Percentiles rank a stretch among this genome's conserved stretches.
Evolutionary conservation across 306 rosid genomes (phyloP).

Genomic region (Crataegus laevigata): DNA sequence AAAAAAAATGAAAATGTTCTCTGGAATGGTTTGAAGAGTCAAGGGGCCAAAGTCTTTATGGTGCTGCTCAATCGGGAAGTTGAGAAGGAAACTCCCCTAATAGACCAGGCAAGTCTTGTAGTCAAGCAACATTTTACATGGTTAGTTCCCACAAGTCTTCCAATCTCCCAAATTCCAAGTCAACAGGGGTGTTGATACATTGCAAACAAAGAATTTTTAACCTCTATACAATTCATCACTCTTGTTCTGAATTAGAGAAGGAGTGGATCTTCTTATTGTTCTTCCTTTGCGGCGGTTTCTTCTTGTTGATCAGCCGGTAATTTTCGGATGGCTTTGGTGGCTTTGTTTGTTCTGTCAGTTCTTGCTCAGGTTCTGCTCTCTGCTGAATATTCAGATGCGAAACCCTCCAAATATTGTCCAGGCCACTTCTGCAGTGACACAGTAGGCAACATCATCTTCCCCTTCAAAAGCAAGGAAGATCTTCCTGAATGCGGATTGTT

Average conservation of each 20-base stretch:
- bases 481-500: background rate
- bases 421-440: accelerated
- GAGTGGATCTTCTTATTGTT: background rate
- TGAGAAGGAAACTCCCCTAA: too few species aligned
- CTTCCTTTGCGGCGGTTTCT: background rate
- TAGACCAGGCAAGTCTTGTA: too few species aligned
- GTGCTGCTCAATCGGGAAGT: too few species aligned
- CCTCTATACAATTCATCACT: background rate
- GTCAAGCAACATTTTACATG: background rate
- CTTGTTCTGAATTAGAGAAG: background rate
- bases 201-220: too few species aligned
- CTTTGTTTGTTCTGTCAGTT: background rate
- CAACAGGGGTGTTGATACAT: background rate
- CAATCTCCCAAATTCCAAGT: background rate
- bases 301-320: background rate
- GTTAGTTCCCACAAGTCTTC: background rate
- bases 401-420: background rate
- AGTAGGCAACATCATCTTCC: accelerated
- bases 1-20: too few species aligned
- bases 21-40: too few species aligned
- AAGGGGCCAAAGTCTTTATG: too few species aligned
- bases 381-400: background rate
- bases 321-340: slow-evolving; percentile 2
- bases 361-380: background rate
- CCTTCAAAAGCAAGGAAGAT: accelerated